Percentiles rank a stretch among this genome's conserved stretches.
Conservation (phyloP, 139 green algal genomes). For the Desmodesmus armatus region DNA sequence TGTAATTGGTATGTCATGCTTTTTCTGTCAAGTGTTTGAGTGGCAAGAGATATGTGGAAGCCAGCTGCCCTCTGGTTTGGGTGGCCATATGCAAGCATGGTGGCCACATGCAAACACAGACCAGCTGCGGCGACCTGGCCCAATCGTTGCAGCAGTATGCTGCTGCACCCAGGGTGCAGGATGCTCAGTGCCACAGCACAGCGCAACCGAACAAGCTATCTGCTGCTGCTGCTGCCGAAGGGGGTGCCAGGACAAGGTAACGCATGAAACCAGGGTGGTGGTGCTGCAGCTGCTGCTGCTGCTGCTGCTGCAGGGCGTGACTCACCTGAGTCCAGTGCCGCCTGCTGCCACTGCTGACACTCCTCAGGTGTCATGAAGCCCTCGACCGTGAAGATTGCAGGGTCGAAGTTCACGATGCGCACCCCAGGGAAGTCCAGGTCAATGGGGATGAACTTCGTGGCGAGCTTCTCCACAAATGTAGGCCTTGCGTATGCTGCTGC, state of each 20-base stretch:
- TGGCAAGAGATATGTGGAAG: too few relatives aligned
- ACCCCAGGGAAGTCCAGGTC: conserved; percentile 65
- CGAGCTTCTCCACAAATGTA: conserved; percentile 23
- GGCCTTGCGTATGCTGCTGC: conserved; percentile 41
- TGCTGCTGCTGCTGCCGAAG: too few relatives aligned
- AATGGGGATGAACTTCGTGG: conserved; percentile 60
- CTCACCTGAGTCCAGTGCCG: conserved; percentile 24
- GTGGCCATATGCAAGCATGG: too few relatives aligned
- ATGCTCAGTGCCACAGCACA: background rate
- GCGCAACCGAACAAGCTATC: background rate
- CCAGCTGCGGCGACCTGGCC: too few relatives aligned
- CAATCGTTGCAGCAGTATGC: background rate
- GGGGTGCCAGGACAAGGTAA: background rate
- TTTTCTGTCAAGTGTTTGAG: too few relatives aligned
- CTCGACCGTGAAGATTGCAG: conserved; percentile 66
- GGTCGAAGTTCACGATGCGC: conserved; percentile 71
- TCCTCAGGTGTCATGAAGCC: conserved; percentile 58
- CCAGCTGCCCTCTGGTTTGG: too few relatives aligned
- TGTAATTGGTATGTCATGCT: too few relatives aligned
- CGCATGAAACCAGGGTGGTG: background rate
- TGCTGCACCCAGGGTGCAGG: background rate
- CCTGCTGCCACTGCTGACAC: conserved; percentile 48
- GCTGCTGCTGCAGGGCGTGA: too few relatives aligned
- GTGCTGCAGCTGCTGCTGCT: conserved; percentile 5
- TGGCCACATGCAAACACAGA: too few relatives aligned